Evolutionary conservation across 2,329 filamentous ascomycete genomes (phyloP).

Genomic region (Chaetothyriales sp.): DNA sequence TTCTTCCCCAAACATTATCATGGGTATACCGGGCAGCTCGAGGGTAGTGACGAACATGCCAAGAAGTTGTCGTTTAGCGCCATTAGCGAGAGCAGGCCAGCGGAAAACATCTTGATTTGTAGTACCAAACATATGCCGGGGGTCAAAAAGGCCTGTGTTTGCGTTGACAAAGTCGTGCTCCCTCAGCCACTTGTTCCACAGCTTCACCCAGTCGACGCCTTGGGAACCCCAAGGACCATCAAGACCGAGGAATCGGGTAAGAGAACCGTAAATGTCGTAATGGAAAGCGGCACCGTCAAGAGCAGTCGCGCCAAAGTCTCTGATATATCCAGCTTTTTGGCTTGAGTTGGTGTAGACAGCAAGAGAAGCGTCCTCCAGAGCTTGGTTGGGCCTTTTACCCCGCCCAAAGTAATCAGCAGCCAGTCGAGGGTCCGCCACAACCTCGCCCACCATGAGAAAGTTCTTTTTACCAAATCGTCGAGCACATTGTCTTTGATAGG

Average conservation of each 20-base stretch:
- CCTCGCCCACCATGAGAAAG: conserved; percentile 43
- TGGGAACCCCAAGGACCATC: conserved; percentile 24
- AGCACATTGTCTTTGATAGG: conserved; percentile 38
- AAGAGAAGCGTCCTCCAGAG: conserved; percentile 27
- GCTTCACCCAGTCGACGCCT: conserved; percentile 28
- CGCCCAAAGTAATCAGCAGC: conserved; percentile 41
- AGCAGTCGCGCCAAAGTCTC: conserved; percentile 31
- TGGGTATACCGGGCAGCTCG: conserved; percentile 38
- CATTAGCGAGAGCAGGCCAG: conserved; percentile 39
- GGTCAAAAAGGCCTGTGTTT: conserved; percentile 39
- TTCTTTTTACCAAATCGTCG: conserved; percentile 36
- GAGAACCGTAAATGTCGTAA: conserved; percentile 39
- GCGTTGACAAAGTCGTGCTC: conserved; percentile 40
- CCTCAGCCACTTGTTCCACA: conserved; percentile 34
- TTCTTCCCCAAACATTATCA: conserved; percentile 42
- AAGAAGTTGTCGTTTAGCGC: conserved; percentile 37
- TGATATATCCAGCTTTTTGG: conserved; percentile 25
- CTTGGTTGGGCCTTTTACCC: conserved; percentile 35
- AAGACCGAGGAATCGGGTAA: conserved; percentile 37
- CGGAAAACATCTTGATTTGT: conserved; percentile 45
- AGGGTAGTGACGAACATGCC: conserved; percentile 38
- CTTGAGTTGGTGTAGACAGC: conserved; percentile 22
- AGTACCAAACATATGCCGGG: conserved; percentile 41
- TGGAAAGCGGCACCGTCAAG: conserved; percentile 43
- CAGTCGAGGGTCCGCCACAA: conserved; percentile 39